Evolutionary conservation across 2,329 filamentous ascomycete genomes (phyloP).

Genomic region (Gremmenia infestans): DNA sequence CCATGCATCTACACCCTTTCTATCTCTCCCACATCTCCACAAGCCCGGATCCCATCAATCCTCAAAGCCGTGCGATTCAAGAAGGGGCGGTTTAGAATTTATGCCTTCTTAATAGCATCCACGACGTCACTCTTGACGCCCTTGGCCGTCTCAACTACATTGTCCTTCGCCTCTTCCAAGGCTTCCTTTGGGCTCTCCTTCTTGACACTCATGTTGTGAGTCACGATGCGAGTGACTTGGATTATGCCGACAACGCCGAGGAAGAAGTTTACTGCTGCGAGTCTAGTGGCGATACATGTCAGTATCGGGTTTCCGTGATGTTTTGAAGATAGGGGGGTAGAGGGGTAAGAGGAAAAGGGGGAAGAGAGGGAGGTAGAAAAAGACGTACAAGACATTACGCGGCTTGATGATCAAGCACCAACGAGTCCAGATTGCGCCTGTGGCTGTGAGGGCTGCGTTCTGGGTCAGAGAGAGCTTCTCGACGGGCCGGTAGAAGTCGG

Average conservation of each 20-base stretch:
- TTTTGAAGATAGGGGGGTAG: background rate
- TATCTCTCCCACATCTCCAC: background rate
- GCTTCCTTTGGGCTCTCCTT: conserved; percentile 32
- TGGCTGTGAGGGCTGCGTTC: conserved; percentile 84
- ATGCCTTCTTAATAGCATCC: conserved; percentile 30
- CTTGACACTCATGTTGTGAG: conserved; percentile 60
- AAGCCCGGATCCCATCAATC: too few species aligned
- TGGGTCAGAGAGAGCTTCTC: conserved; percentile 91
- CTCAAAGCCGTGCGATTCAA: too few species aligned
- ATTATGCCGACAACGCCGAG: conserved; percentile 81
- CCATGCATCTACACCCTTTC: background rate
- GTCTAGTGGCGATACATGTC: conserved; percentile 39
- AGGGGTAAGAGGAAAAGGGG: background rate
- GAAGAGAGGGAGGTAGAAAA: conserved; percentile 10
- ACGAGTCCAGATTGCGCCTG: conserved; percentile 93
- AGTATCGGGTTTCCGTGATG: too few species aligned
- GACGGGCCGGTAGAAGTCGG: conserved; percentile 85
- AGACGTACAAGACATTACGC: conserved; percentile 75
- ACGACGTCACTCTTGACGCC: conserved; percentile 33
- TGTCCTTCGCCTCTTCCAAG: conserved; percentile 22
- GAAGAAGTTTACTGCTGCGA: conserved; percentile 98
- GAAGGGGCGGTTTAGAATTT: background rate
- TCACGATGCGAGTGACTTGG: conserved; percentile 73
- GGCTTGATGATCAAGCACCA: conserved; percentile 98
- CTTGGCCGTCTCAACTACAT: conserved; percentile 18